A percentile compares a stretch with the other conserved stretches of the same genome.
These are phyloP conservation scores for Begonia loranthoides DNA, from an alignment of 306 rosid genomes.

Conservation along the genomic window DNA sequence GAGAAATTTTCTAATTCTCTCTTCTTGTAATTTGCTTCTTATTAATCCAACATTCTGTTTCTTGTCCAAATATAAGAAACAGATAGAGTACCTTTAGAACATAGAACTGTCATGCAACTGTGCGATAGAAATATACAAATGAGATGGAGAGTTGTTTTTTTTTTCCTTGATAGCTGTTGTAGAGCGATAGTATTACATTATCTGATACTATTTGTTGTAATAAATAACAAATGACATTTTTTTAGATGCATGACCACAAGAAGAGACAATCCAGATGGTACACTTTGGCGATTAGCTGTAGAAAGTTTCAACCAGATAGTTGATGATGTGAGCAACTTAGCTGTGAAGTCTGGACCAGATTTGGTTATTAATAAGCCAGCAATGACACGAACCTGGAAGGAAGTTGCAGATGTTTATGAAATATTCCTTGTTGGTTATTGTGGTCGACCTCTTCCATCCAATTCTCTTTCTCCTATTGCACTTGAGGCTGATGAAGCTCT, in stretches of 20 bases:
- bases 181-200: no score
- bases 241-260: conserved; percentile 93
- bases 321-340: conserved; percentile 39
- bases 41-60: no score
- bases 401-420: conserved; percentile 87
- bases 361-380: conserved; percentile 46
- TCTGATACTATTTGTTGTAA: no score
- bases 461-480: conserved; percentile 52
- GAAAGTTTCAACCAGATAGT: conserved; percentile 60
- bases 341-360: conserved; percentile 27
- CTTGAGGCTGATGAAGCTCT: conserved; percentile 72
- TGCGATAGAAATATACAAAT: no score
- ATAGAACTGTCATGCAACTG: no score
- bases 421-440: conserved; percentile 91
- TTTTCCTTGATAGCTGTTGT: no score
- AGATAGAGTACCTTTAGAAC: no score
- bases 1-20: no score
- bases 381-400: conserved; percentile 83
- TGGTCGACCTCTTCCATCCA: conserved; percentile 82
- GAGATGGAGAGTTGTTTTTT: no score
- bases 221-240: background rate
- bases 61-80: no score
- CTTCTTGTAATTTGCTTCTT: no score
- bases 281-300: conserved; percentile 85
- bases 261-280: conserved; percentile 78